These are phyloP conservation scores for Cyberlindnera meyerae DNA, from an alignment of 805 yeast species.

Conservation along the genomic window DNA sequence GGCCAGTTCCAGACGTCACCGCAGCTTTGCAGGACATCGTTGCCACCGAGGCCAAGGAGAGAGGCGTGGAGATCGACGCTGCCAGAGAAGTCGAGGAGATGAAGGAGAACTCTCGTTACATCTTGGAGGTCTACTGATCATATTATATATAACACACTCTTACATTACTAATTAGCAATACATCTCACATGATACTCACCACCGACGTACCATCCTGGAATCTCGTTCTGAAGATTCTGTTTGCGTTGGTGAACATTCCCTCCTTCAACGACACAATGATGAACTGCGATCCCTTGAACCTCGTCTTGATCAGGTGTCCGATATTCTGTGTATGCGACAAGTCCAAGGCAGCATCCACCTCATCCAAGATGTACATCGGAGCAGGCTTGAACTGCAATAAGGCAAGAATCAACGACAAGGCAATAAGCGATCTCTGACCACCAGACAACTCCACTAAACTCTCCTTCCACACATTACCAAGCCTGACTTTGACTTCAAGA, in stretches of 20 bases:
- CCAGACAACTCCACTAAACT: constrained; percentile 93
- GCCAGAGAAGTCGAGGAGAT: constrained; percentile 83
- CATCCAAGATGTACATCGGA: constrained; percentile 96
- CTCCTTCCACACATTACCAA: constrained; percentile 94
- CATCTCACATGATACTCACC: constrained; percentile 58
- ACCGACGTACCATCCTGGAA: constrained; percentile 97
- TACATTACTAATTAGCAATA: too few relatives aligned
- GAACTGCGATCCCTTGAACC: constrained; percentile 94
- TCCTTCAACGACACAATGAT: constrained; percentile 95
- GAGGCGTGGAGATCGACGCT: constrained; percentile 65
- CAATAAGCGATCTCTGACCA: constrained; percentile 93
- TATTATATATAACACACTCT: background rate
- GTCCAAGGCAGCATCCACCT: constrained; percentile 98
- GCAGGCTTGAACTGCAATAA: constrained; percentile 94
- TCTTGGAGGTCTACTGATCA: constrained; percentile 88
- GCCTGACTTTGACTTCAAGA: constrained; percentile 79
- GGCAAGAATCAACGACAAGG: constrained; percentile 87
- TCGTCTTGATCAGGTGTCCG: constrained; percentile 91
- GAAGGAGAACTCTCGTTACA: constrained; percentile 89
- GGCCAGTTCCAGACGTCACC: constrained; percentile 98
- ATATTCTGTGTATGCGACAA: constrained; percentile 95
- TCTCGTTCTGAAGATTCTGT: constrained; percentile 85
- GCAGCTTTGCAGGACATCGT: constrained; percentile 83
- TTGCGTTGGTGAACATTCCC: constrained; percentile 98
- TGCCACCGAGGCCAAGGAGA: constrained; percentile 59